phyloP scores from a whole-genome alignment of 192 early-diverging fungal species.

The Podila epicladia region DNA sequence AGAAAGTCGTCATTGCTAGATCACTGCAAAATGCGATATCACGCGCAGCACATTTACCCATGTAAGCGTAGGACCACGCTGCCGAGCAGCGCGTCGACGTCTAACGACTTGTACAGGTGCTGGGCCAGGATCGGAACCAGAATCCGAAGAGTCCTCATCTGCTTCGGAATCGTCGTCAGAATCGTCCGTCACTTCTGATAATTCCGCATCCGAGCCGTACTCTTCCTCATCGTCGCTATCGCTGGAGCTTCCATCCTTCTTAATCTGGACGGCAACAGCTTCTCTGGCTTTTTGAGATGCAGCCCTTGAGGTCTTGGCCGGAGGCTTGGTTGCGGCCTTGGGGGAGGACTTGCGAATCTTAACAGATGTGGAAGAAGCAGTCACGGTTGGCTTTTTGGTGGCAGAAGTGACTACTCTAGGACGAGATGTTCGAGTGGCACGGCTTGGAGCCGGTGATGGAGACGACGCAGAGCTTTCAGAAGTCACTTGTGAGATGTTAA shows the following conservation, averaged over 20 bases:
- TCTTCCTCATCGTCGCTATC: conserved; percentile 15
- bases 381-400: neutral
- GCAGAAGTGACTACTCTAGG: neutral
- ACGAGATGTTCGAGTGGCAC: neutral
- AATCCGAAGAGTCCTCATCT: conserved; percentile 1
- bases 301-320: conserved; percentile 3
- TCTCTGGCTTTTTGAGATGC: conserved; percentile 23
- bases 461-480: neutral
- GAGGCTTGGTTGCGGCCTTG: neutral
- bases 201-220: conserved; percentile 6
- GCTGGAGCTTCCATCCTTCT: neutral
- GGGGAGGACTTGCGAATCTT: neutral
- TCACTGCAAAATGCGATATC: neutral
- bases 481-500: neutral
- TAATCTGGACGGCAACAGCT: conserved; percentile 15
- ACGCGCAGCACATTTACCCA: conserved; percentile 16
- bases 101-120: neutral
- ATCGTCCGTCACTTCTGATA: conserved; percentile 9
- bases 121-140: conserved; percentile 1
- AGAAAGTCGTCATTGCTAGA: neutral
- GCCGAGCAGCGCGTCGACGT: neutral
- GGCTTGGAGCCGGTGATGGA: neutral
- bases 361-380: neutral
- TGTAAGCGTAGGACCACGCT: neutral
- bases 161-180: neutral